A percentile compares a stretch with the other conserved stretches of the same genome.
These are phyloP conservation scores for Chaetothyriales sp. DNA, from an alignment of 2,329 filamentous ascomycete genomes.

Conservation along the genomic window DNA sequence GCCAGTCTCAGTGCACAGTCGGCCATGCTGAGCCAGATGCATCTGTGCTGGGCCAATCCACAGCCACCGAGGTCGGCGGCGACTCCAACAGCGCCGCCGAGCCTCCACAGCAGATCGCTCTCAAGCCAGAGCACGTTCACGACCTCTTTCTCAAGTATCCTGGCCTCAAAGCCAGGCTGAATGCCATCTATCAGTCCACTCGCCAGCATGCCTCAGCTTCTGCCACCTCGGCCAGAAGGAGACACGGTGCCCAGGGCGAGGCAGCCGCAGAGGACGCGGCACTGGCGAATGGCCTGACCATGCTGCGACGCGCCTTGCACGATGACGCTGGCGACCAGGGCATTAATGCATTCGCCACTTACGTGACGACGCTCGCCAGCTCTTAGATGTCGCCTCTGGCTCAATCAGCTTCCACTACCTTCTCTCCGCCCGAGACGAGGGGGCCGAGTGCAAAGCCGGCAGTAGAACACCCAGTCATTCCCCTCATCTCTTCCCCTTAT, in stretches of 20 bases:
- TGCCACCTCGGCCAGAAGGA: neutral
- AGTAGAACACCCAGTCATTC: neutral
- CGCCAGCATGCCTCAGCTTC: neutral
- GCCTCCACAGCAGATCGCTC: constrained; percentile 3
- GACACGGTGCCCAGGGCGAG: neutral
- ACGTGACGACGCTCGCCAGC: neutral
- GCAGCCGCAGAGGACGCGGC: neutral
- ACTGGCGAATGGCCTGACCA: neutral
- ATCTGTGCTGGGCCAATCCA: neutral
- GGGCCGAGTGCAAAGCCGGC: neutral
- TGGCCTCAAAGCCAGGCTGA: constrained; percentile 26
- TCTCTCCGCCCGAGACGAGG: neutral
- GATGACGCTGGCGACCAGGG: neutral
- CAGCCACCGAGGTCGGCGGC: neutral
- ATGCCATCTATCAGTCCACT: constrained; percentile 27
- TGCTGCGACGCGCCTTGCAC: neutral
- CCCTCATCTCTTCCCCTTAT: too few relatives aligned
- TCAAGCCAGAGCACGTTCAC: constrained; percentile 6
- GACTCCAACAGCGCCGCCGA: constrained; percentile 7
- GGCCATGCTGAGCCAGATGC: constrained; percentile 14
- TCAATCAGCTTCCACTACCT: neutral
- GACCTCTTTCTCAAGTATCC: constrained; percentile 27
- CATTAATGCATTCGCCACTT: neutral
- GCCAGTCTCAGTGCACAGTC: constrained; percentile 29
- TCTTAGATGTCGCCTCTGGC: neutral